A percentile compares a stretch with the other conserved stretches of the same genome.
These are phyloP conservation scores for Neurospora sp. DNA, from an alignment of 495 filamentous ascomycete species.

Conservation along the genomic window DNA sequence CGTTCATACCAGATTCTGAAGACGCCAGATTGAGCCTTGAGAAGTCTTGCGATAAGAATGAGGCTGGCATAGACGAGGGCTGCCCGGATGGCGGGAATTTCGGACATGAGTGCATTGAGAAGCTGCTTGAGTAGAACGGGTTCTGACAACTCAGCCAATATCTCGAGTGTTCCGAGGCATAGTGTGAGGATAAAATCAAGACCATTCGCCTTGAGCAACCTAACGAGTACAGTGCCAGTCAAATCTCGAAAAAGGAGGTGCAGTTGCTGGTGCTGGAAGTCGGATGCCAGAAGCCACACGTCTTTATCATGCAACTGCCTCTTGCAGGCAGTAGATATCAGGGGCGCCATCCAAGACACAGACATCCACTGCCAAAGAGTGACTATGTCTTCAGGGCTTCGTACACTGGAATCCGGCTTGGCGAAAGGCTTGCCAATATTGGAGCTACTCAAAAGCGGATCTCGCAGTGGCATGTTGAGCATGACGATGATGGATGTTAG, in stretches of 20 bases:
- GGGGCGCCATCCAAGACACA: slow-evolving; percentile 70
- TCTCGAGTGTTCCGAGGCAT: slow-evolving; percentile 48
- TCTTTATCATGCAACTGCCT: slow-evolving; percentile 63
- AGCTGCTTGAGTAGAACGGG: slow-evolving; percentile 65
- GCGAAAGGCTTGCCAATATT: slow-evolving; percentile 52
- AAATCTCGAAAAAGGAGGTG: slow-evolving; percentile 64
- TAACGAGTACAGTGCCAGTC: slow-evolving; percentile 55
- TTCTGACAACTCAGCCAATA: slow-evolving; percentile 50
- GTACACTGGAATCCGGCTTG: slow-evolving; percentile 45
- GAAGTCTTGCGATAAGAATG: slow-evolving; percentile 48
- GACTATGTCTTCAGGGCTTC: slow-evolving; percentile 75
- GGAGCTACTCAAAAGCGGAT: slow-evolving; percentile 43
- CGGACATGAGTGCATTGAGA: slow-evolving; percentile 53
- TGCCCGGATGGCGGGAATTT: slow-evolving; percentile 34
- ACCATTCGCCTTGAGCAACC: slow-evolving; percentile 63
- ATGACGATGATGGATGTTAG: slow-evolving; percentile 38
- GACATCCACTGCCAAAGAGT: slow-evolving; percentile 72
- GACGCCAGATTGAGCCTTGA: slow-evolving; percentile 54
- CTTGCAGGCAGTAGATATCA: slow-evolving; percentile 52
- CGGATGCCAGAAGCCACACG: slow-evolving; percentile 64
- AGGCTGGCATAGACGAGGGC: slow-evolving; percentile 57
- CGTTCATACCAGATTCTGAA: slow-evolving; percentile 66
- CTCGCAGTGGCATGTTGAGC: slow-evolving; percentile 61
- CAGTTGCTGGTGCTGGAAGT: slow-evolving; percentile 64
- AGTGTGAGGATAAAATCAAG: slow-evolving; percentile 62